Evolutionary conservation across 164 flowering plant species (phyloP).

Genomic region (Vitis riparia): DNA sequence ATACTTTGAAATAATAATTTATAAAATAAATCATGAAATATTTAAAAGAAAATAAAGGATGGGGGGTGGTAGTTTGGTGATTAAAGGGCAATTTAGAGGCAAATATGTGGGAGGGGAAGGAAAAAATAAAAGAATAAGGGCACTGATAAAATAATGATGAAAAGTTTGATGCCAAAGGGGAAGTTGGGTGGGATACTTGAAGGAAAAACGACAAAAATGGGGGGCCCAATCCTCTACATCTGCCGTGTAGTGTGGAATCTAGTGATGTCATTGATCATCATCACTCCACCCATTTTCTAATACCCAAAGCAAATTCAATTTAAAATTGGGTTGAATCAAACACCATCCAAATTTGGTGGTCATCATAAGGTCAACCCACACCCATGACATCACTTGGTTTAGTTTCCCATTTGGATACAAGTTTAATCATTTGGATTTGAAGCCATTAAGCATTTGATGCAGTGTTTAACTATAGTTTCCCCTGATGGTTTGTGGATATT

Average conservation of each 20-base stretch:
- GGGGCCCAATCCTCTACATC: constrained; percentile 3
- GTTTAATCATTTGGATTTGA: too few species aligned
- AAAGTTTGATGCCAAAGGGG: constrained; percentile 29
- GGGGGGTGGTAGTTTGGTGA: background rate
- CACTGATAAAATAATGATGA: constrained; percentile 18
- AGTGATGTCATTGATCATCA: constrained; percentile 15
- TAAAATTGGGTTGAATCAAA: too few species aligned
- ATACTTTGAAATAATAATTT: too few species aligned
- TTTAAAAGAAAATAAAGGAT: too few species aligned
- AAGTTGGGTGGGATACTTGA: constrained; percentile 30
- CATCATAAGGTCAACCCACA: too few species aligned
- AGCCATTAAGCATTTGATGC: too few species aligned
- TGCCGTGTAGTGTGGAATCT: constrained; percentile 36
- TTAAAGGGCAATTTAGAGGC: background rate
- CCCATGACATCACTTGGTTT: too few species aligned
- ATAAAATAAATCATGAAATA: too few species aligned
- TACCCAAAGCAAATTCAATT: background rate
- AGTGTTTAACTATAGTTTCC: too few species aligned
- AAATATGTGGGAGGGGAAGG: background rate
- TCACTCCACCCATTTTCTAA: background rate
- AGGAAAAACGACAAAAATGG: constrained; percentile 23
- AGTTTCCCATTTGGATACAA: too few species aligned
- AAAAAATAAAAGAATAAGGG: background rate
- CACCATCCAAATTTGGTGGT: too few species aligned
- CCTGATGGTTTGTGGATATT: too few species aligned